Evolutionary conservation across 352 stramenopile species (phyloP).

Genomic region (Pythium graminicola): DNA sequence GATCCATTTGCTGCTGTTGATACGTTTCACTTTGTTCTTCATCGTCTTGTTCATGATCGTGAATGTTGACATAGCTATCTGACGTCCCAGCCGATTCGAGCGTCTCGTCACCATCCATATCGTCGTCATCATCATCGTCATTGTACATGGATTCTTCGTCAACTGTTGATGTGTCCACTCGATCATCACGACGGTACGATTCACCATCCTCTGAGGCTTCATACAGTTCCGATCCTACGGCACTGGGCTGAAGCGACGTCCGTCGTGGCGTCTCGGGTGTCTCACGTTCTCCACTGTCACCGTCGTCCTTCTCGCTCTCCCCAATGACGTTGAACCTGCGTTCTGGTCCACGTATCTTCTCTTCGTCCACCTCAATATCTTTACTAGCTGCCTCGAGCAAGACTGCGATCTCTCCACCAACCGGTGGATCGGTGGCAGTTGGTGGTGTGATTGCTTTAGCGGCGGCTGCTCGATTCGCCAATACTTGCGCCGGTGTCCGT

Average conservation of each 20-base stretch:
- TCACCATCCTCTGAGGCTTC: slow-evolving; percentile 2
- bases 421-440: not conserved
- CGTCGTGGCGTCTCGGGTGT: not conserved
- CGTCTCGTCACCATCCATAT: slow-evolving; percentile 4
- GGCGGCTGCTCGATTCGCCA: slow-evolving; percentile 14
- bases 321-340: too few species aligned
- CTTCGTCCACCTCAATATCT: not conserved
- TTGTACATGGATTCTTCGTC: slow-evolving; percentile 24
- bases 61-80: slow-evolving; percentile 18
- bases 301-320: not conserved
- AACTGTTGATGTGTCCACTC: slow-evolving; percentile 21
- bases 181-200: slow-evolving; percentile 12
- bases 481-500: slow-evolving; percentile 21
- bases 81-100: slow-evolving; percentile 11
- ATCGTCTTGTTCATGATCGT: slow-evolving; percentile 3
- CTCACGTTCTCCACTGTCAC: not conserved
- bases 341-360: not conserved
- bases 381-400: not conserved
- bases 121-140: slow-evolving; percentile 12
- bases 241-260: slow-evolving; percentile 9
- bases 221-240: slow-evolving; percentile 5
- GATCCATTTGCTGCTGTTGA: slow-evolving; percentile 5
- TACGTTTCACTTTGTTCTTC: not conserved
- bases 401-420: not conserved
- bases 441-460: not conserved